A percentile compares a stretch with the other conserved stretches of the same genome.
phyloP scores from a whole-genome alignment of 1,284 basidiomycete genomes.

The Moesziomyces antarcticus region DNA sequence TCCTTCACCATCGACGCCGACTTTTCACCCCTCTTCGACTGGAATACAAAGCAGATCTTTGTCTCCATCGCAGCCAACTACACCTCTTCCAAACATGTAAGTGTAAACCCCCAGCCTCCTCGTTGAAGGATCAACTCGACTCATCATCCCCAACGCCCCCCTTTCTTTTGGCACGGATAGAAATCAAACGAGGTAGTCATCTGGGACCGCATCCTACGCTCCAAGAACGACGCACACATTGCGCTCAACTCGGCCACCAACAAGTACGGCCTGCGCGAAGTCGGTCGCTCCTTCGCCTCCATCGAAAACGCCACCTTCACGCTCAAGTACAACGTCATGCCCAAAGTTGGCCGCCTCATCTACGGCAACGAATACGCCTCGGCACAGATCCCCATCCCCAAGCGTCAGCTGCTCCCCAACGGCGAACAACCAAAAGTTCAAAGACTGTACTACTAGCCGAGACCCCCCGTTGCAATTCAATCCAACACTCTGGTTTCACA shows the following conservation, averaged over 20 bases:
- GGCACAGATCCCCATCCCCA: slow-evolving; percentile 19
- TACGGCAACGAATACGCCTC: slow-evolving; percentile 38
- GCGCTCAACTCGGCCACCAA: slow-evolving; percentile 75
- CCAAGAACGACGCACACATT: slow-evolving; percentile 79
- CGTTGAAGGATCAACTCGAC: slow-evolving; percentile 71
- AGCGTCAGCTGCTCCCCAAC: slow-evolving; percentile 16
- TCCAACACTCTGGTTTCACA: no score
- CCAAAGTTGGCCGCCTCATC: slow-evolving; percentile 79
- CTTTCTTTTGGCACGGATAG: slow-evolving; percentile 52
- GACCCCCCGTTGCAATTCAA: neutral
- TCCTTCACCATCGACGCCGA: slow-evolving; percentile 71
- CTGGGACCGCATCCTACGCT: slow-evolving; percentile 88
- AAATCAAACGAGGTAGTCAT: slow-evolving; percentile 80
- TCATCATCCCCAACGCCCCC: no score
- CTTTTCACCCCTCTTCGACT: slow-evolving; percentile 82
- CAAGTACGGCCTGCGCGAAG: slow-evolving; percentile 85
- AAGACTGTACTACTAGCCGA: slow-evolving; percentile 35
- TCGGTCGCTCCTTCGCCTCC: slow-evolving; percentile 77
- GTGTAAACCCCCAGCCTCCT: slow-evolving; percentile 9
- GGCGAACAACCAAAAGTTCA: slow-evolving; percentile 33
- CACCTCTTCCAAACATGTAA: slow-evolving; percentile 44
- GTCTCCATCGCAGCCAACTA: slow-evolving; percentile 68
- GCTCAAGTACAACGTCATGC: slow-evolving; percentile 90
- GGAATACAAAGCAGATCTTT: slow-evolving; percentile 95
- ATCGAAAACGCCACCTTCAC: slow-evolving; percentile 74